Evolutionary conservation across 148 eudicot genomes (phyloP).

Genomic region (Polygonum aviculare): DNA sequence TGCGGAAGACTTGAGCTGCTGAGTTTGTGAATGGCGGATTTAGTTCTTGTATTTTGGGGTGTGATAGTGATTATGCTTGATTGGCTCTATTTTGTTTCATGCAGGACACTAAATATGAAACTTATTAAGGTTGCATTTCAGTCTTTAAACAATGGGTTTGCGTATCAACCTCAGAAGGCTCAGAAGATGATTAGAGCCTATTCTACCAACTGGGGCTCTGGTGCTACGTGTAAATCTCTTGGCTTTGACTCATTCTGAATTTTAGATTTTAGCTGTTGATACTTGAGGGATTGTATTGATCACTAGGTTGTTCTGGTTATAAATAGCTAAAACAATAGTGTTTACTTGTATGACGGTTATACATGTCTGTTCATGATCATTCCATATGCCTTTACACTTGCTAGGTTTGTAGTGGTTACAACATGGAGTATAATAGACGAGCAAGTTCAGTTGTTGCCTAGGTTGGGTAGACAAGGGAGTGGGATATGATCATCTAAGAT

Average conservation of each 20-base stretch:
- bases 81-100: neutral
- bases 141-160: neutral
- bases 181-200: neutral
- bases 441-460: neutral
- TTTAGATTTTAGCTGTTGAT: neutral
- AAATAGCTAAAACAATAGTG: neutral
- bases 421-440: neutral
- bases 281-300: neutral
- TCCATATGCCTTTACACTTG: neutral
- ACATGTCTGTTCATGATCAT: neutral
- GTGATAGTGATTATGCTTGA: neutral
- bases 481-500: neutral
- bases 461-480: neutral
- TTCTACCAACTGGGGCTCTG: constrained; percentile 6
- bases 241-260: neutral
- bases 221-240: neutral
- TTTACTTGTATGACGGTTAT: neutral
- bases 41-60: neutral
- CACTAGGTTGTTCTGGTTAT: neutral
- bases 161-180: neutral
- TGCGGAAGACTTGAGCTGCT: neutral
- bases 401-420: neutral
- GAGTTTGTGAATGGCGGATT: too few relatives aligned
- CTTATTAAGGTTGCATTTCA: neutral
- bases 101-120: constrained; percentile 6